phyloP scores from a whole-genome alignment of 1,284 basidiomycete genomes.

The Leucocoprinus gongylophorus region DNA sequence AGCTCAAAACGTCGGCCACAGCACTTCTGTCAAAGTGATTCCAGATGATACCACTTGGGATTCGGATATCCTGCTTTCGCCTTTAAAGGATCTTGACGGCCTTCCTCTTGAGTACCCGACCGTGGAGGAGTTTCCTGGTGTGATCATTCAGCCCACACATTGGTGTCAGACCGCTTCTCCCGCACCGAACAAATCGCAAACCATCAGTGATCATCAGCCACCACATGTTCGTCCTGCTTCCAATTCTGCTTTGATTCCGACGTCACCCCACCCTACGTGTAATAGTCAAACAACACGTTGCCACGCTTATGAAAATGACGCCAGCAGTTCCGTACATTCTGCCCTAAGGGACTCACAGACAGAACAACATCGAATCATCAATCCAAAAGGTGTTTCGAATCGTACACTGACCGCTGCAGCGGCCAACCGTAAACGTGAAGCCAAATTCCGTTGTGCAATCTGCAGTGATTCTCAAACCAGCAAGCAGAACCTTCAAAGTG shows the following conservation, averaged over 20 bases:
- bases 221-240: background rate
- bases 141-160: too few species aligned
- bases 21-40: too few species aligned
- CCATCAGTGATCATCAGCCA: background rate
- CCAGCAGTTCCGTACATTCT: background rate
- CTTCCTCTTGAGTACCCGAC: too few species aligned
- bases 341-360: background rate
- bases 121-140: too few species aligned
- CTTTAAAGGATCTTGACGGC: too few species aligned
- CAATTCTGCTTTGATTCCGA: too few species aligned
- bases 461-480: conserved; percentile 10
- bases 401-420: conserved; percentile 3
- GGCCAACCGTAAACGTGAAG: conserved; percentile 7
- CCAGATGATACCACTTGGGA: background rate
- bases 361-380: conserved; percentile 1
- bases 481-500: conserved; percentile 11
- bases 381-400: conserved; percentile 9
- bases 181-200: background rate
- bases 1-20: too few species aligned
- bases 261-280: background rate
- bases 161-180: background rate
- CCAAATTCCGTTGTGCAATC: conserved; percentile 2
- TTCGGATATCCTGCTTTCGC: background rate
- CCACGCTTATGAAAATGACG: background rate
- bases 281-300: background rate